phyloP scores from a whole-genome alignment of 305 asterid species.

The Euphrasia arctica region DNA sequence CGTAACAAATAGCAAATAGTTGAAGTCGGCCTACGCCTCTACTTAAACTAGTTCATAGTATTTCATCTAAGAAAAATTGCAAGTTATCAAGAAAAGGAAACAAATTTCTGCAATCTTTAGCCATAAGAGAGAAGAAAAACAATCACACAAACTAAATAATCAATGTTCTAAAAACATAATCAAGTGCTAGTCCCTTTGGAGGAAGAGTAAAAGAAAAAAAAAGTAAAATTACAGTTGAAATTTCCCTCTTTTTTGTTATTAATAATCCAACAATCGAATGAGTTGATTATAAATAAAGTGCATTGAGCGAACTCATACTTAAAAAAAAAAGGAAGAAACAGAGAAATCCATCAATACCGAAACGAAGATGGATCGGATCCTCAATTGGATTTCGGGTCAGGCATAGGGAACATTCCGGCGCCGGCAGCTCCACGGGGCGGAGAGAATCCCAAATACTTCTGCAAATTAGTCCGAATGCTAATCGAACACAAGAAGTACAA shows the following conservation, averaged over 20 bases:
- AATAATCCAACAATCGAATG: constrained; percentile 17
- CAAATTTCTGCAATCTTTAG: background rate
- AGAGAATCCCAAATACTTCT: constrained; percentile 92
- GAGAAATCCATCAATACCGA: background rate
- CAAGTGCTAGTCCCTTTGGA: background rate
- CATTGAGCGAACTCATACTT: background rate
- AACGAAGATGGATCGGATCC: background rate
- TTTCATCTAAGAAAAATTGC: background rate
- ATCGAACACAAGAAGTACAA: constrained; percentile 81
- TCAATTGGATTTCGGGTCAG: constrained; percentile 29
- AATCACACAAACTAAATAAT: background rate
- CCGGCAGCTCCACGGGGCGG: constrained; percentile 98
- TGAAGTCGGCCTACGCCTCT: background rate
- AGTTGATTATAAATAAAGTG: constrained; percentile 21
- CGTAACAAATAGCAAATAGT: background rate
- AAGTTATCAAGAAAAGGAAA: background rate
- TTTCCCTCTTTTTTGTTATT: background rate
- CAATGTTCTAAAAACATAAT: background rate
- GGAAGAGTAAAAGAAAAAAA: background rate
- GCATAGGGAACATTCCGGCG: constrained; percentile 83
- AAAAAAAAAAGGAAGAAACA: background rate
- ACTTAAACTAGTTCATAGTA: background rate
- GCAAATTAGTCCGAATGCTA: constrained; percentile 89
- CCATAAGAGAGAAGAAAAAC: background rate
- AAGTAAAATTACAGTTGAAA: background rate